Percentiles rank a stretch among this genome's conserved stretches.
Evolutionary conservation across 805 yeast species (phyloP).

Genomic region (Sugiyamaella marilandica): DNA sequence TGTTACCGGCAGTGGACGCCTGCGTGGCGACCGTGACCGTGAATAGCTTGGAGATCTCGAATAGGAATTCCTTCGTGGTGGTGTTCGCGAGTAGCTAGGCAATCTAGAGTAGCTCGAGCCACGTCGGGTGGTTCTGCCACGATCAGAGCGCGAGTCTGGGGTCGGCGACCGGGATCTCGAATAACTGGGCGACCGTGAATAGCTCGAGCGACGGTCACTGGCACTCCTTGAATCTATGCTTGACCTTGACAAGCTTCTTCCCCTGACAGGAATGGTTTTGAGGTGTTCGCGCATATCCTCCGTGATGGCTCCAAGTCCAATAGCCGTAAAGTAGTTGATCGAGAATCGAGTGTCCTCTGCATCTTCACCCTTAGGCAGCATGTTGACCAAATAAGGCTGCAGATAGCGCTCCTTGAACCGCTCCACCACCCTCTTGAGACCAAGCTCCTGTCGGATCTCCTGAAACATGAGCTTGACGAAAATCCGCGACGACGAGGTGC

Average conservation of each 20-base stretch:
- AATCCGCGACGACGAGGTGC: slow-evolving; percentile 75
- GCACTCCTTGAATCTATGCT: slow-evolving; percentile 10
- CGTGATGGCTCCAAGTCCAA: slow-evolving; percentile 79
- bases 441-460: slow-evolving; percentile 73
- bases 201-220: slow-evolving; percentile 12
- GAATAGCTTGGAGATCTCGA: slow-evolving; percentile 15
- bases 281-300: slow-evolving; percentile 66
- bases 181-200: slow-evolving; percentile 19
- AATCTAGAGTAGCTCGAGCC: slow-evolving; percentile 9
- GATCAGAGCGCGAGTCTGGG: slow-evolving; percentile 6
- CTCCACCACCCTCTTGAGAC: slow-evolving; percentile 45
- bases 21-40: not conserved
- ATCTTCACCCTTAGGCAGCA: slow-evolving; percentile 54
- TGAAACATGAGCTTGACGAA: slow-evolving; percentile 76
- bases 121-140: slow-evolving; percentile 5
- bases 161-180: slow-evolving; percentile 10
- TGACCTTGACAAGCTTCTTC: slow-evolving; percentile 17
- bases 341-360: slow-evolving; percentile 51
- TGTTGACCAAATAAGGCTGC: slow-evolving; percentile 45
- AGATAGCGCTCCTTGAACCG: slow-evolving; percentile 52
- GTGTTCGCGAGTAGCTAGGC: slow-evolving; percentile 4
- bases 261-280: slow-evolving; percentile 26
- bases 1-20: not conserved
- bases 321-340: slow-evolving; percentile 89
- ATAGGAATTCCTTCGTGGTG: not conserved